Evolutionary conservation across 2,329 filamentous ascomycete species (phyloP), one percentile per base, ranked within the genome.

Genomic region (Aspergillus sojae): DNA sequence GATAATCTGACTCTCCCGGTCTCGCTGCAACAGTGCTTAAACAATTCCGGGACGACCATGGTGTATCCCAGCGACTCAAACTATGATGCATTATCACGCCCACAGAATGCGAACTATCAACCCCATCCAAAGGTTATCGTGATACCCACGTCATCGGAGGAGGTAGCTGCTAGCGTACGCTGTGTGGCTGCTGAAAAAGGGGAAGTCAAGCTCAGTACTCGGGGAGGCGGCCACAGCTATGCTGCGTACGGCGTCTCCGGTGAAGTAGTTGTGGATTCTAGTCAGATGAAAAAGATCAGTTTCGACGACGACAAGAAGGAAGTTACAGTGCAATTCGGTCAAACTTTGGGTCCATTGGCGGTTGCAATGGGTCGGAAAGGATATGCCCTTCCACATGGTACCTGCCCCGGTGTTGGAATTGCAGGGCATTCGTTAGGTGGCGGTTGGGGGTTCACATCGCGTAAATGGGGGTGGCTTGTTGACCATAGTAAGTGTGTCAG

Each of bases 391-490:
- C 61, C 61, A 5, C 61, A 62, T 21, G 61, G 61, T 16, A 62
- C 61, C 23, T 62, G 57, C 50, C 61, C 61, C 4, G 48, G 52
- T 16, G 61, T 62, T 0, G 61, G 61, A 2, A 50, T 62, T 21
- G 61, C 61, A 21, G 61, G 61, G 0, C 61, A 62, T 39, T 56
- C 50, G 6, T 16, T 62, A 19, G 61, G 61, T 23, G 61, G 61
- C 19, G 61, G 61, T 7, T 62, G 57, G 50, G 61, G 61, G 6
- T 62, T 36, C 41, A 32, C 57, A 1, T 62, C 61, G 16, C 48
- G 61, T 3, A 55, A 62, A 55, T 62, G 61, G 61, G 61, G 61
- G 14, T 62, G 61, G 61, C 57, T 62, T 21, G 57, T 62, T 11
- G 61, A 62, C 14, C 41, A 41, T 14, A 36, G 61, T 62, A 46